phyloP scores from a whole-genome alignment of 1,139 yeast genomes.

The Pichia sp. region DNA sequence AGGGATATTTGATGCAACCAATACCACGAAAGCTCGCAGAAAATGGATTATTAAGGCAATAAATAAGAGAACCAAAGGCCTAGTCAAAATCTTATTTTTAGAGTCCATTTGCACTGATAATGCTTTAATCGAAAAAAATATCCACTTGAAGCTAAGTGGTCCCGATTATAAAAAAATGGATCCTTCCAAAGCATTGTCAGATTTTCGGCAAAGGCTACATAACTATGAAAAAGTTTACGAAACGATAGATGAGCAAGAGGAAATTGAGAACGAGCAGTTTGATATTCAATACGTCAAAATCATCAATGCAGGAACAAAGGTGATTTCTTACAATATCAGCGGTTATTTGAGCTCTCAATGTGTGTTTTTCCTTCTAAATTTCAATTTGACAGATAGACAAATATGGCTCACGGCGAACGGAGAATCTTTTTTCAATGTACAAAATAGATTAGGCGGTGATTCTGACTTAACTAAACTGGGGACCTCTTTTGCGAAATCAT shows the following conservation, averaged over 20 bases:
- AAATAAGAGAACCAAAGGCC: conserved; percentile 63
- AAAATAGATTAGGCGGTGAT: conserved; percentile 26
- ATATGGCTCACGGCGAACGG: conserved; percentile 29
- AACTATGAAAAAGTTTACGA: conserved; percentile 44
- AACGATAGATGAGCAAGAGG: conserved; percentile 28
- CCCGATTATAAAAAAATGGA: conserved; percentile 91
- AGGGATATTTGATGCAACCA: conserved; percentile 93
- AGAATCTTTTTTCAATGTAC: conserved; percentile 22
- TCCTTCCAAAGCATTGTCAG: conserved; percentile 67
- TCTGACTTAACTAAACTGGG: conserved; percentile 23
- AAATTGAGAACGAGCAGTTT: conserved; percentile 22
- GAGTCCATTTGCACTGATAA: conserved; percentile 87
- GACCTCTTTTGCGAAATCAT: conserved; percentile 24
- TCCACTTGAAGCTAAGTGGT: conserved; percentile 79
- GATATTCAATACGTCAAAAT: conserved; percentile 28
- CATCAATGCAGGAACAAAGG: conserved; percentile 27
- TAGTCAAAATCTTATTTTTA: conserved; percentile 72
- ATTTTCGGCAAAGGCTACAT: conserved; percentile 51
- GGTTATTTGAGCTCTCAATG: conserved; percentile 28
- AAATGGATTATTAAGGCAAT: conserved; percentile 62
- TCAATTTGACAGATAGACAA: conserved; percentile 27
- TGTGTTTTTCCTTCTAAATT: conserved; percentile 26
- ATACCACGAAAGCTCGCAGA: conserved; percentile 79
- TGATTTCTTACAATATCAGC: conserved; percentile 25
- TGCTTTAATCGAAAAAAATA: conserved; percentile 71